These are phyloP conservation scores for Blastocystis sp. DNA, from an alignment of 352 stramenopile genomes.

Conservation along the genomic window DNA sequence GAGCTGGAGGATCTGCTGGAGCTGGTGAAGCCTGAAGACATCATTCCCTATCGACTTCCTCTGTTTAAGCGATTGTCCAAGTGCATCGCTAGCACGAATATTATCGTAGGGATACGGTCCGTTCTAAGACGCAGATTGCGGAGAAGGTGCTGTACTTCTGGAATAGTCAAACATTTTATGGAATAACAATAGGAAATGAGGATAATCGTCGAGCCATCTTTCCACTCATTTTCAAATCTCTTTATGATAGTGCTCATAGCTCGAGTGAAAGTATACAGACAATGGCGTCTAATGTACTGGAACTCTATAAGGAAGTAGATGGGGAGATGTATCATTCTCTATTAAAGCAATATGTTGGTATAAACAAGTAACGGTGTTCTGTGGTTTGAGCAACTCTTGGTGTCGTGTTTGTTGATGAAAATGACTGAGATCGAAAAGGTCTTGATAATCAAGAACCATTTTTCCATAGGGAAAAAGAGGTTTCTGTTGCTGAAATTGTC, in stretches of 20 bases:
- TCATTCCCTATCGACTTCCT: conserved; percentile 64
- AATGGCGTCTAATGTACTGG: conserved; percentile 80
- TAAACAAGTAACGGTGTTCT: background rate
- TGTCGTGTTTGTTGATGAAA: background rate
- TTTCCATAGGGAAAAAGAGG: background rate
- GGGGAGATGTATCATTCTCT: conserved; percentile 72
- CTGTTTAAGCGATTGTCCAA: conserved; percentile 66
- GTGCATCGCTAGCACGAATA: conserved; percentile 66
- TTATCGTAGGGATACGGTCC: conserved; percentile 67
- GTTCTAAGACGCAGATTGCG: conserved; percentile 70
- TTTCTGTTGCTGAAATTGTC: background rate
- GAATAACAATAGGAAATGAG: conserved; percentile 84
- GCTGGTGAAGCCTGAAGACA: conserved; percentile 78
- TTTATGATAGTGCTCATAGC: conserved; percentile 80
- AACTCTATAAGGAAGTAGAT: conserved; percentile 83
- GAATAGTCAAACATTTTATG: conserved; percentile 96
- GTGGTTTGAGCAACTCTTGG: background rate
- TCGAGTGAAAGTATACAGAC: conserved; percentile 93
- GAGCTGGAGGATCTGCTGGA: conserved; percentile 97
- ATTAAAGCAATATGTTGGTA: background rate
- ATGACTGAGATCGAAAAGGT: background rate
- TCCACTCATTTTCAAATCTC: conserved; percentile 85
- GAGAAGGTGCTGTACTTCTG: conserved; percentile 94
- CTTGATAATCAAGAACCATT: background rate
- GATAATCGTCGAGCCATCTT: conserved; percentile 85